Percentiles rank a stretch among this genome's conserved stretches.
phyloP scores from a whole-genome alignment of 2,329 filamentous ascomycete genomes.

The Akanthomyces dipterigenus region DNA sequence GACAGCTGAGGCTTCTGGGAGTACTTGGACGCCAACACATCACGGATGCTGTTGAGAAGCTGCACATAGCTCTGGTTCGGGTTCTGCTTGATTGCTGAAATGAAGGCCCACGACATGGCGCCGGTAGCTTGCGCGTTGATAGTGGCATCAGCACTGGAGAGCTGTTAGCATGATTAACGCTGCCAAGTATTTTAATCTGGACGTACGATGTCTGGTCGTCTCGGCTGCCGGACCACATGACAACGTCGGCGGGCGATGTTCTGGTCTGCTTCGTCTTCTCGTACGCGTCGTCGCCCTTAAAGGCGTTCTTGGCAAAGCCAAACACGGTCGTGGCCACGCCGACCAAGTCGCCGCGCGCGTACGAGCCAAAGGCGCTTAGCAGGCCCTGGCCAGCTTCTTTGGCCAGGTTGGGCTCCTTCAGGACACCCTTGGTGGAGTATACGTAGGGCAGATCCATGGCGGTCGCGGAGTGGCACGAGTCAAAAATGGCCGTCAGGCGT shows the following conservation, averaged over 20 bases:
- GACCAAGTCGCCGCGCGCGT: conserved; percentile 75
- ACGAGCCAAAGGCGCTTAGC: conserved; percentile 66
- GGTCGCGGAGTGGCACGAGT: conserved; percentile 74
- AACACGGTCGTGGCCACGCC: conserved; percentile 76
- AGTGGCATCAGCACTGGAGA: conserved; percentile 72
- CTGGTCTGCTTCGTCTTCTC: conserved; percentile 80
- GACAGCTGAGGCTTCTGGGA: conserved; percentile 93
- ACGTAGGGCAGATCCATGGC: conserved; percentile 72
- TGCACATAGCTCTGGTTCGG: conserved; percentile 95
- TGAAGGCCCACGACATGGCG: conserved; percentile 98
- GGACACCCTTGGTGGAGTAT: conserved; percentile 71
- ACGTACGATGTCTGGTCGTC: conserved; percentile 79
- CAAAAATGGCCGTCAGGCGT: conserved; percentile 74
- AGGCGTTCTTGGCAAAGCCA: conserved; percentile 81
- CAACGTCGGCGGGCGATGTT: conserved; percentile 88
- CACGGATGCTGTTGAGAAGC: conserved; percentile 89
- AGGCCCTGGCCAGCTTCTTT: conserved; percentile 72
- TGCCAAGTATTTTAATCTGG: conserved; percentile 36
- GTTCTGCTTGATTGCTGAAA: conserved; percentile 83
- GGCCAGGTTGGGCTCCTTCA: conserved; percentile 75
- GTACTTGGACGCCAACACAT: conserved; percentile 81
- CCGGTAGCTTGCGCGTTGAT: conserved; percentile 87
- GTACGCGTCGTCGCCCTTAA: conserved; percentile 69
- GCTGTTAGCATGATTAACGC: conserved; percentile 16
- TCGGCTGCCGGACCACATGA: conserved; percentile 97